A percentile compares a stretch with the other conserved stretches of the same genome.
Evolutionary conservation across 805 yeast genomes (phyloP).

Genomic region (Candida wancherniae): DNA sequence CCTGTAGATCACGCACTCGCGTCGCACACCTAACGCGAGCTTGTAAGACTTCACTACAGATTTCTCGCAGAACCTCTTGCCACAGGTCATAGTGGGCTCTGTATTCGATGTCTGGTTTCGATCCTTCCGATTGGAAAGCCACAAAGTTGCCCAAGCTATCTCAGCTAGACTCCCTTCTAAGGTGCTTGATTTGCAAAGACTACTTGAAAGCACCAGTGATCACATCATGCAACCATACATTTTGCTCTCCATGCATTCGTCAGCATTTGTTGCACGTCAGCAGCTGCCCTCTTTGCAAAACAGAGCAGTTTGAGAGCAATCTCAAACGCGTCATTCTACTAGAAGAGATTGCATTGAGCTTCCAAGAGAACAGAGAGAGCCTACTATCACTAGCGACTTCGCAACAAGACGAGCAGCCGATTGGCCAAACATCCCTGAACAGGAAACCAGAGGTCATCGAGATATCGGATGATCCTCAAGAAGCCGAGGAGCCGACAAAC

Average conservation of each 20-base stretch:
- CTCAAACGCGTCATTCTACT: slow-evolving; percentile 61
- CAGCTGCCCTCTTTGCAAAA: slow-evolving; percentile 74
- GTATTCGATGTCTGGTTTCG: slow-evolving; percentile 23
- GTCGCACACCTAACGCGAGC: too few relatives aligned
- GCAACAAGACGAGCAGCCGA: background rate
- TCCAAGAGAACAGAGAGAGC: slow-evolving; percentile 20
- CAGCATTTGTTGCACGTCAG: slow-evolving; percentile 56
- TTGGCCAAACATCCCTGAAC: background rate
- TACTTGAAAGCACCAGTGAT: slow-evolving; percentile 72
- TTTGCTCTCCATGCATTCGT: slow-evolving; percentile 83
- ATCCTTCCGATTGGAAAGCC: slow-evolving; percentile 66
- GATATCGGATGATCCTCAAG: slow-evolving; percentile 11
- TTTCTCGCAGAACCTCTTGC: slow-evolving; percentile 1
- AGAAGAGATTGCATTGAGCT: slow-evolving; percentile 66
- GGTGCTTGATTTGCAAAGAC: slow-evolving; percentile 90
- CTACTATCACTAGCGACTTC: slow-evolving; percentile 9
- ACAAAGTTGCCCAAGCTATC: slow-evolving; percentile 52
- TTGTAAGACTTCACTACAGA: too few relatives aligned
- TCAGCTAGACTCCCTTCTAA: slow-evolving; percentile 61
- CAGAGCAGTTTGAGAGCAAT: slow-evolving; percentile 64
- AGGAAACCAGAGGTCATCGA: slow-evolving; percentile 6
- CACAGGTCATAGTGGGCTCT: background rate
- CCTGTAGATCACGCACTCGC: too few relatives aligned
- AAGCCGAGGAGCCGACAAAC: slow-evolving; percentile 1
- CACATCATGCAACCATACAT: slow-evolving; percentile 83